Evolutionary conservation across 2,329 filamentous ascomycete species (phyloP).

Genomic region (Colletotrichum musae): DNA sequence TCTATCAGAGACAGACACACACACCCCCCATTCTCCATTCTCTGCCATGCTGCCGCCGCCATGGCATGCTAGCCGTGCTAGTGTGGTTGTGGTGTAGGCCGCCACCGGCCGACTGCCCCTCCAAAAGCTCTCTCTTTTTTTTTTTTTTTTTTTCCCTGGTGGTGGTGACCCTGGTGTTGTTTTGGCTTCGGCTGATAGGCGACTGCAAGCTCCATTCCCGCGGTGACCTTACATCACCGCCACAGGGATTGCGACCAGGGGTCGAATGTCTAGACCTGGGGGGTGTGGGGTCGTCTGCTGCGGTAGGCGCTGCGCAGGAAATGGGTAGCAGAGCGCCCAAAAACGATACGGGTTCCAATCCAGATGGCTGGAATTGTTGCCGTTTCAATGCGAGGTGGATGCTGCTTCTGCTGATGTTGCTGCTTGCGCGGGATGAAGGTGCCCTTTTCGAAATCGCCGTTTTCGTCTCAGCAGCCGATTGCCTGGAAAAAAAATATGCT

Average conservation of each 20-base stretch:
- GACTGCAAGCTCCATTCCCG: conserved; percentile 40
- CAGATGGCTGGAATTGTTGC: conserved; percentile 1
- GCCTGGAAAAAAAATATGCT: conserved; percentile 3
- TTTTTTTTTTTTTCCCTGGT: background rate
- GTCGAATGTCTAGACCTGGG: conserved; percentile 28
- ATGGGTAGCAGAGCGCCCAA: conserved; percentile 23
- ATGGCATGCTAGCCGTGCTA: background rate
- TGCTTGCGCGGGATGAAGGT: conserved; percentile 8
- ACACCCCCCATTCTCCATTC: conserved; percentile 17
- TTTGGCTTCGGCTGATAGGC: conserved; percentile 40
- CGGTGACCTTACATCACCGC: conserved; percentile 42
- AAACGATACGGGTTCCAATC: conserved; percentile 5
- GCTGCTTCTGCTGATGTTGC: conserved; percentile 1
- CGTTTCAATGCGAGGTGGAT: background rate
- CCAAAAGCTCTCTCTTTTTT: conserved; percentile 28
- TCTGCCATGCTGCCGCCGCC: conserved; percentile 5
- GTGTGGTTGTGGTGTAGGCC: conserved; percentile 22
- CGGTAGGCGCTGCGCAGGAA: conserved; percentile 26
- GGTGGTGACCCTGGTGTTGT: conserved; percentile 11
- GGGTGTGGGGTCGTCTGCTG: conserved; percentile 39
- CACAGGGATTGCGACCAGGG: conserved; percentile 38
- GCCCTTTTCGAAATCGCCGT: conserved; percentile 16
- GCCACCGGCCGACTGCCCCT: conserved; percentile 39
- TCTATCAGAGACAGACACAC: conserved; percentile 32
- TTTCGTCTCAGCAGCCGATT: conserved; percentile 24